A percentile compares a stretch with the other conserved stretches of the same genome.
Evolutionary conservation across 306 rosid species (phyloP).

Genomic region (Senna tora): DNA sequence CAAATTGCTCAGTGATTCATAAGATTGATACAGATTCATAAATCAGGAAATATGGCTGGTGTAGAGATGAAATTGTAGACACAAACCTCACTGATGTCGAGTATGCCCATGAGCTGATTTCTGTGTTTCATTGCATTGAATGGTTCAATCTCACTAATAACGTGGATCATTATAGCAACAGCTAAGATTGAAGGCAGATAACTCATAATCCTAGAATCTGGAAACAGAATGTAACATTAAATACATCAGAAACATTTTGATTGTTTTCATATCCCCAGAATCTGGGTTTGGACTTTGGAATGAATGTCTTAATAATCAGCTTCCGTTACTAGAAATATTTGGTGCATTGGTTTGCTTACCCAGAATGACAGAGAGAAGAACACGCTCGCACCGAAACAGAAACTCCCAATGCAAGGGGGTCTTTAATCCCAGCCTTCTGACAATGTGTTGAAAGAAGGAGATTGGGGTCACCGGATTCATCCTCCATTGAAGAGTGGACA

Average conservation of each 20-base stretch:
- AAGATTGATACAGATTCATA: slow-evolving; percentile 6
- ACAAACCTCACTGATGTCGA: slow-evolving; percentile 62
- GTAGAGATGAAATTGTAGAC: slow-evolving; percentile 28
- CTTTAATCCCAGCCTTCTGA: slow-evolving; percentile 61
- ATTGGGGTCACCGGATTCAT: slow-evolving; percentile 88
- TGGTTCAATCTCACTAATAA: slow-evolving; percentile 63
- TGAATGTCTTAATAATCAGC: not conserved
- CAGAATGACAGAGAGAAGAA: slow-evolving; percentile 57
- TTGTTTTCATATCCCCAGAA: not conserved
- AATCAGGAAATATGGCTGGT: not conserved
- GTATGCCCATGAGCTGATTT: slow-evolving; percentile 55
- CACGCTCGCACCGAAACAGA: slow-evolving; percentile 60
- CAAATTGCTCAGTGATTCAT: slow-evolving; percentile 8
- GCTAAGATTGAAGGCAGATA: slow-evolving; percentile 71
- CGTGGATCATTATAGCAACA: slow-evolving; percentile 72
- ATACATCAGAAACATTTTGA: not conserved
- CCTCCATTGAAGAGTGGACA: slow-evolving; percentile 82
- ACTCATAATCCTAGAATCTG: slow-evolving; percentile 69
- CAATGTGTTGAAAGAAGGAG: slow-evolving; percentile 67
- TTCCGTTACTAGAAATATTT: not conserved
- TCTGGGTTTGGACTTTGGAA: not conserved
- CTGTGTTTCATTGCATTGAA: slow-evolving; percentile 52
- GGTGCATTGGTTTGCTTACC: slow-evolving; percentile 54
- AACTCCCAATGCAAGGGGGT: slow-evolving; percentile 62
- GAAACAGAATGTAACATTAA: not conserved